Base-by-base conservation (phyloP, 768 basidiomycete genomes). In the Brasilioporus rufonigricans region DNA sequence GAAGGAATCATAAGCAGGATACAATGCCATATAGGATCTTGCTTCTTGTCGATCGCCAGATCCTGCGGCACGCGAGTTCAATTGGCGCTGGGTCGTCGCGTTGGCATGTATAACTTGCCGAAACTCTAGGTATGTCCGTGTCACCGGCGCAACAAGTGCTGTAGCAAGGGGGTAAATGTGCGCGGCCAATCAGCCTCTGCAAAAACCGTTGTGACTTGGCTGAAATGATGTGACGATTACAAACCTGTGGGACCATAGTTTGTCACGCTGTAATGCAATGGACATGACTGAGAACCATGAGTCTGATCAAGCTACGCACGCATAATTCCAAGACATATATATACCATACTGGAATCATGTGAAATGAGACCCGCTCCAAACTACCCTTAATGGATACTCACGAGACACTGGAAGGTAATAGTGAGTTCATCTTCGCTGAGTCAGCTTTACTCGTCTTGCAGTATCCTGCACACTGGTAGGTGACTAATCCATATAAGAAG, bases 1-100 rank as follows among this genome's bases (percentile, higher is more conserved):
- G 77, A 75, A 5, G 75, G 47, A 6, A 72, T 13, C 24, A 77
- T 76, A 8, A 78, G 49, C 3, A 65, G n/a, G 12, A 71, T 70
- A 78, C 74, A n/a, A 74, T 9, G 8, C 57, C 71, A 38, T 66
- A 69, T 27, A 80, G 52, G 19, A 65, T 4, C 21, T 21, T 50
- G 44, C 54, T 63, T 0, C 9, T 11, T 8, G 58, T 61, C 32
- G 65, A 36, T 12, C 56, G 35, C 52, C 49, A 56, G 27, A 66
- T 61, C 50, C 65, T 65, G 14, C 11, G 9, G 23, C 21, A 29
- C 14, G n/a, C 2, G 24, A 44, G 18, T 27, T 27, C 4, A 11
- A 16, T 7, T 13, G 6, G 11, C 11, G 18, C 16, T 36, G 3
- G 4, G 16, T 18, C 16, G 16, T 36, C 16, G 14, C 14, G 16